These are phyloP conservation scores for Vickermania ingenoplastis DNA, from an alignment of 208 protist genomes.

Conservation along the genomic window DNA sequence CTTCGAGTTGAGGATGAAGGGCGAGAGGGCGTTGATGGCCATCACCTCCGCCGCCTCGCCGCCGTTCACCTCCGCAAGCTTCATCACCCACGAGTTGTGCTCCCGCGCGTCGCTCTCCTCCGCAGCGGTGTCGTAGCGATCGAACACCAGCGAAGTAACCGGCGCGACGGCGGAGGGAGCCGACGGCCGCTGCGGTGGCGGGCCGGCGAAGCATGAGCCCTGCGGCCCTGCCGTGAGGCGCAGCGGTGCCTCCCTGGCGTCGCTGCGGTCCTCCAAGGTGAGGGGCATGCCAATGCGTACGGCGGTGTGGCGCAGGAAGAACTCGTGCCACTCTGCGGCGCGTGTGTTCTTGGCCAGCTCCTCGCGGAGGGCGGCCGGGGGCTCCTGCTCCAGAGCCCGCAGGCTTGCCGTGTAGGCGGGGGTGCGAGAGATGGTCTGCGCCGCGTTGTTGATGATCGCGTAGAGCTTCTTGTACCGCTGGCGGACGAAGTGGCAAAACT, in stretches of 20 bases:
- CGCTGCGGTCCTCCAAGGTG: constrained; percentile 29
- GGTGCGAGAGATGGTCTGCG: constrained; percentile 94
- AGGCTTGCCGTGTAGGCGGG: constrained; percentile 88
- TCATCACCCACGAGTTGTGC: constrained; percentile 88
- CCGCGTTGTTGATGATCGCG: constrained; percentile 96
- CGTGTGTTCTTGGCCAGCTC: constrained; percentile 31
- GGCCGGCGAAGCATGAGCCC: neutral
- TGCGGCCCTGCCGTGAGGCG: constrained; percentile 9
- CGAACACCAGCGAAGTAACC: constrained; percentile 34
- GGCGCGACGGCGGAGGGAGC: constrained; percentile 7
- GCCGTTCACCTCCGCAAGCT: constrained; percentile 84
- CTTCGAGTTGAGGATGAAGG: constrained; percentile 92
- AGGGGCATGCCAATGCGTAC: constrained; percentile 66
- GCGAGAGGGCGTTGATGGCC: constrained; percentile 95
- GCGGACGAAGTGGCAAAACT: constrained; percentile 83
- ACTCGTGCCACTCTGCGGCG: constrained; percentile 61
- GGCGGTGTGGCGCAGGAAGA: constrained; percentile 68
- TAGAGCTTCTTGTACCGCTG: constrained; percentile 68
- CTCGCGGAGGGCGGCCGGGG: constrained; percentile 28
- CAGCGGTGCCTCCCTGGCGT: constrained; percentile 38
- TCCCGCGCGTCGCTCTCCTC: constrained; percentile 81
- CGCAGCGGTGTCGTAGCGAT: constrained; percentile 84
- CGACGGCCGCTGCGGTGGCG: neutral
- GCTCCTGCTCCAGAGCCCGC: constrained; percentile 48
- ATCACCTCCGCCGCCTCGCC: constrained; percentile 92